Percentiles rank a stretch among this genome's conserved stretches.
phyloP scores from a whole-genome alignment of 2,329 filamentous ascomycete genomes.

The Leptographium lundbergii region DNA sequence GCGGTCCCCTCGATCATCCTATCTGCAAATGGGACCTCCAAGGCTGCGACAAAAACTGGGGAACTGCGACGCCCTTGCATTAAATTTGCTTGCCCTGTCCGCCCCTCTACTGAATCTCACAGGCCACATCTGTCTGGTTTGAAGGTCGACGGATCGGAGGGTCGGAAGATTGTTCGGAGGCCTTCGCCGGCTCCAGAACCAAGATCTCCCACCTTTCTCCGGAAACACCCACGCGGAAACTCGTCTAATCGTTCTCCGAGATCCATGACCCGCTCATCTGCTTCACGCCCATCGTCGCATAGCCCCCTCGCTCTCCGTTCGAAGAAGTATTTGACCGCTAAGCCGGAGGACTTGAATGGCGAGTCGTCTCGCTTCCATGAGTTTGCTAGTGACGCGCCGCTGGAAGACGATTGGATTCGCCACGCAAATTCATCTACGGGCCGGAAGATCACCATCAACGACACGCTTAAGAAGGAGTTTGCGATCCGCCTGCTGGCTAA shows the following conservation, averaged over 20 bases:
- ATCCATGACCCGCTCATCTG: constrained; percentile 14
- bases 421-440: constrained; percentile 51
- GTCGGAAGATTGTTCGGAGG: constrained; percentile 11
- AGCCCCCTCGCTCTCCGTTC: constrained; percentile 25
- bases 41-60: constrained; percentile 5
- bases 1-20: constrained; percentile 11
- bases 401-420: constrained; percentile 83
- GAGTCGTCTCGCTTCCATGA: constrained; percentile 68
- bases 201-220: constrained; percentile 18
- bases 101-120: constrained; percentile 29
- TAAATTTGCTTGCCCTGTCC: constrained; percentile 62
- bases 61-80: constrained; percentile 47
- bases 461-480: constrained; percentile 83
- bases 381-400: constrained; percentile 70
- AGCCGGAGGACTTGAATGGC: constrained; percentile 34
- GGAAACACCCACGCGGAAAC: constrained; percentile 13
- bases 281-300: constrained; percentile 24
- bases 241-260: constrained; percentile 8
- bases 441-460: constrained; percentile 68
- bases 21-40: constrained; percentile 3
- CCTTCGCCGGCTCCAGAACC: constrained; percentile 15
- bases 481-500: constrained; percentile 73
- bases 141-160: constrained; percentile 8
- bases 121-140: constrained; percentile 14
- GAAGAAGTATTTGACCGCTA: constrained; percentile 37